These are phyloP conservation scores for Penicillium sp. DNA, from an alignment of 2,329 filamentous ascomycete species.

Conservation along the genomic window DNA sequence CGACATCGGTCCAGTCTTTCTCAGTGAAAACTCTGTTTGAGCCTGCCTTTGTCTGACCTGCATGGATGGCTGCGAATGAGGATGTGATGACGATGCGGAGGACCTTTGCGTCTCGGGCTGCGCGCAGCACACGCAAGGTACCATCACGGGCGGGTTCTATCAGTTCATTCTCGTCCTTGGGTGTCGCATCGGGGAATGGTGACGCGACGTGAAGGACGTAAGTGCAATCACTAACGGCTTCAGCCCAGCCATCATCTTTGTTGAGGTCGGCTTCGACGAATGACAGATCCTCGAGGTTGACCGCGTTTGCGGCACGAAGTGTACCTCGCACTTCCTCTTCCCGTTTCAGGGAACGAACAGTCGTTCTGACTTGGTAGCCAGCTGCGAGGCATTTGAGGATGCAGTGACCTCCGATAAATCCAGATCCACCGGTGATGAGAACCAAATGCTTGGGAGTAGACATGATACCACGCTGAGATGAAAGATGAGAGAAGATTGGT, in stretches of 20 bases:
- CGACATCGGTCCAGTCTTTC: conserved; percentile 2
- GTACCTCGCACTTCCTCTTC: background rate
- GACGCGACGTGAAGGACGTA: conserved; percentile 11
- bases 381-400: conserved; percentile 7
- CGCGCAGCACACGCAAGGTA: conserved; percentile 8
- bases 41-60: background rate
- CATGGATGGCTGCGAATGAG: conserved; percentile 4
- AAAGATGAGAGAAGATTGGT: background rate
- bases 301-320: background rate
- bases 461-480: background rate
- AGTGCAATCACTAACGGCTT: conserved; percentile 5
- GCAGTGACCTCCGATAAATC: conserved; percentile 8
- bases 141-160: conserved; percentile 9
- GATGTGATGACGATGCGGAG: conserved; percentile 11
- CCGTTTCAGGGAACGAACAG: conserved; percentile 4
- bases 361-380: conserved; percentile 7
- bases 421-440: conserved; percentile 10
- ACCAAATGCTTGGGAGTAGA: background rate
- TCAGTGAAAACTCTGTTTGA: conserved; percentile 1
- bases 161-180: conserved; percentile 7
- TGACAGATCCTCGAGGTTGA: background rate
- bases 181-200: conserved; percentile 1
- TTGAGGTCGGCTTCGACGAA: conserved; percentile 11
- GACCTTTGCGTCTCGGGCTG: conserved; percentile 5
- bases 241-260: conserved; percentile 6